These are phyloP conservation scores for Metschnikowia corniflorae DNA, from an alignment of 805 yeast genomes.

Conservation along the genomic window DNA sequence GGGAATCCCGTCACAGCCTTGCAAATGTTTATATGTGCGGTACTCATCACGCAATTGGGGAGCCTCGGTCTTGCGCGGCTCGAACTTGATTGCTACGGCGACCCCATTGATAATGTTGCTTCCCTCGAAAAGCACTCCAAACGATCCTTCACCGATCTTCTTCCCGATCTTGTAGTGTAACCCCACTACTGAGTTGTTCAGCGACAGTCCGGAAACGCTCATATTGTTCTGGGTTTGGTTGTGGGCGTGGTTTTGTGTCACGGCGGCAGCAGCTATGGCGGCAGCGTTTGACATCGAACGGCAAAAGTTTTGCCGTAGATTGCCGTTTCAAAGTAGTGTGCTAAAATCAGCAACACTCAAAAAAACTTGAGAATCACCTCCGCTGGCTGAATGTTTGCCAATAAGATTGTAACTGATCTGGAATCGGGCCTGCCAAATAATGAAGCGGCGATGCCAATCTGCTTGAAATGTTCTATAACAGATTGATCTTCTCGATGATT, in stretches of 20 bases:
- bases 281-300: conserved; percentile 29
- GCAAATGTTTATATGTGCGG: conserved; percentile 69
- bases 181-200: conserved; percentile 44
- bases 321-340: too few relatives aligned
- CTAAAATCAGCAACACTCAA: too few relatives aligned
- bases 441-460: too few relatives aligned
- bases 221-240: conserved; percentile 15
- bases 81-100: conserved; percentile 77
- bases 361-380: too few relatives aligned
- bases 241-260: conserved; percentile 20
- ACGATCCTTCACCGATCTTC: conserved; percentile 85
- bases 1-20: conserved; percentile 72
- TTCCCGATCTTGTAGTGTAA: conserved; percentile 76
- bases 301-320: not conserved
- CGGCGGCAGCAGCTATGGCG: conserved; percentile 39
- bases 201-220: conserved; percentile 15
- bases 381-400: too few relatives aligned
- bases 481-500: too few relatives aligned
- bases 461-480: too few relatives aligned
- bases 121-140: conserved; percentile 83
- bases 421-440: too few relatives aligned
- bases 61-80: conserved; percentile 76
- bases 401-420: too few relatives aligned
- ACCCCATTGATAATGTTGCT: conserved; percentile 62
- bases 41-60: conserved; percentile 82